Conservation (phyloP, 2,329 filamentous ascomycete genomes). For the Aspergillus oerlinghausenensis region DNA sequence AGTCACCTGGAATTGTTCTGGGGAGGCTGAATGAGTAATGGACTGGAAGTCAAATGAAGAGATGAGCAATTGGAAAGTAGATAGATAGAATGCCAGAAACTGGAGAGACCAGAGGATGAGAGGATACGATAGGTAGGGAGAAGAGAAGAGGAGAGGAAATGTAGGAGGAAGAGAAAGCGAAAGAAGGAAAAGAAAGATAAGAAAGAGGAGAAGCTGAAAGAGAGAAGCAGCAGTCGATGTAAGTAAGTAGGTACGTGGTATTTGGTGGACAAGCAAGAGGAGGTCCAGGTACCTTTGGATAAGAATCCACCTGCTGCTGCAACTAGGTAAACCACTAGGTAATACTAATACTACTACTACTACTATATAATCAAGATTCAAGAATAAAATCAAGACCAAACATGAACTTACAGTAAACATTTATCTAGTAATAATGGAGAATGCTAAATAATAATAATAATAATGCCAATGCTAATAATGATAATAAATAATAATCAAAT, state of each 20-base stretch:
- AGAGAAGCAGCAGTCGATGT: constrained; percentile 9
- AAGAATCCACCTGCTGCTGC: background rate
- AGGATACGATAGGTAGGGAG: constrained; percentile 4
- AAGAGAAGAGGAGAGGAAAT: constrained; percentile 10
- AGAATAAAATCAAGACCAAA: background rate
- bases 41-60: background rate
- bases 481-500: background rate
- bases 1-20: background rate
- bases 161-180: constrained; percentile 9
- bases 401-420: background rate
- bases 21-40: background rate
- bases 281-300: constrained; percentile 13
- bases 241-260: constrained; percentile 4
- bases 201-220: constrained; percentile 21
- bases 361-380: background rate
- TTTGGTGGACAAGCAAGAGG: constrained; percentile 15
- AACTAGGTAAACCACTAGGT: background rate
- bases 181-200: constrained; percentile 11
- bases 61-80: constrained; percentile 3
- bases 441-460: background rate
- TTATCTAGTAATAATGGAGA: background rate
- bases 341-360: background rate
- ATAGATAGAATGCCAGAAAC: constrained; percentile 4
- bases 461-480: too few relatives aligned
- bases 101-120: constrained; percentile 6